A percentile compares a stretch with the other conserved stretches of the same genome.
phyloP scores from a whole-genome alignment of 352 stramenopile species.

The Phytophthora meadii region DNA sequence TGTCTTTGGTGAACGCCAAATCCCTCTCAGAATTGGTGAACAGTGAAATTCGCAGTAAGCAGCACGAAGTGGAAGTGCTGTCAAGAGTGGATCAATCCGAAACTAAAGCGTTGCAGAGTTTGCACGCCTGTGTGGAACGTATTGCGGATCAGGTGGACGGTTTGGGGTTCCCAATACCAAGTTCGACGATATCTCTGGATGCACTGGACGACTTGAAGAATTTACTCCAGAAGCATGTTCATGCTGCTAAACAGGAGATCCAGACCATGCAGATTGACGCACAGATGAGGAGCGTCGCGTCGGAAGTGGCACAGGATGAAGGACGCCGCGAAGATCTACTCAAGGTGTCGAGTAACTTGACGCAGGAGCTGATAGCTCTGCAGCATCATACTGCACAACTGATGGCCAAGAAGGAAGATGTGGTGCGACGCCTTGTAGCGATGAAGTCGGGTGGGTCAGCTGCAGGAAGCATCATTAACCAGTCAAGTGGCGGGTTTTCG shows the following conservation, averaged over 20 bases:
- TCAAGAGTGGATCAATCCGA: constrained; percentile 44
- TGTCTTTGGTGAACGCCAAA: constrained; percentile 38
- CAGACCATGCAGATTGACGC: constrained; percentile 72
- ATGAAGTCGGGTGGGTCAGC: constrained; percentile 25
- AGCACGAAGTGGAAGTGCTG: constrained; percentile 37
- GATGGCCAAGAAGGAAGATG: constrained; percentile 33
- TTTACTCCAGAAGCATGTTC: constrained; percentile 56
- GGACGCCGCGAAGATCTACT: constrained; percentile 33
- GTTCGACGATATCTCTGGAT: constrained; percentile 47
- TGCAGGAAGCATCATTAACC: constrained; percentile 15
- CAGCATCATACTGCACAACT: constrained; percentile 54
- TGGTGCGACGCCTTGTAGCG: constrained; percentile 28
- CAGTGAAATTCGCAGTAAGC: constrained; percentile 48
- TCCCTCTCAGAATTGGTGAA: constrained; percentile 54
- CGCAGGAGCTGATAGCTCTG: constrained; percentile 53
- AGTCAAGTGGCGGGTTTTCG: constrained; percentile 14
- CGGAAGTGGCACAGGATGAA: constrained; percentile 33
- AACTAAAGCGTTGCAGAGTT: constrained; percentile 40
- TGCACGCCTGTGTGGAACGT: constrained; percentile 52
- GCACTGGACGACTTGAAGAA: constrained; percentile 66
- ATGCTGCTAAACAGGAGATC: constrained; percentile 67
- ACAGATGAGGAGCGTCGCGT: constrained; percentile 64
- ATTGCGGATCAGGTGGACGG: constrained; percentile 53
- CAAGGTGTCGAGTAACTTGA: constrained; percentile 40
- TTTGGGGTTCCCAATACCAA: constrained; percentile 58